phyloP scores from a whole-genome alignment of 202 grass and related monocot genomes.

The Carex arenaria region DNA sequence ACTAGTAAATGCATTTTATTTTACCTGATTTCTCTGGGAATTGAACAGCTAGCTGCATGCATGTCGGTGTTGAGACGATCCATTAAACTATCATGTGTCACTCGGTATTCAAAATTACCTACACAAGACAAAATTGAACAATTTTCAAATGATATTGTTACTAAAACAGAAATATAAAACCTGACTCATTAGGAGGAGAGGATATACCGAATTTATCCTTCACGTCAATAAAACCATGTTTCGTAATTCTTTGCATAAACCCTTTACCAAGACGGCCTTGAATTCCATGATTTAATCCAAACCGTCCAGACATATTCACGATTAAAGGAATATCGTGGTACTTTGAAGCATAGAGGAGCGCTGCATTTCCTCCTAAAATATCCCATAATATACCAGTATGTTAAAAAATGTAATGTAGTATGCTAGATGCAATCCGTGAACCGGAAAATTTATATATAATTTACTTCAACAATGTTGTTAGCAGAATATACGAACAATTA shows the following conservation, averaged over 20 bases:
- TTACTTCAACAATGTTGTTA: background rate
- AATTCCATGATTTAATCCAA: conserved; percentile 74
- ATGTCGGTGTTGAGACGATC: conserved; percentile 70
- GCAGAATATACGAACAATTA: background rate
- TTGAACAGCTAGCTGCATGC: conserved; percentile 55
- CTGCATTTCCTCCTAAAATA: conserved; percentile 71
- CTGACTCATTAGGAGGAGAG: background rate
- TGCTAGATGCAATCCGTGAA: background rate
- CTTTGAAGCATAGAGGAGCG: conserved; percentile 77
- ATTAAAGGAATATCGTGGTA: conserved; percentile 42
- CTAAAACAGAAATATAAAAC: background rate
- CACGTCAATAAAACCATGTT: conserved; percentile 72
- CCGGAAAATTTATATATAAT: background rate
- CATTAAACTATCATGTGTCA: conserved; percentile 52
- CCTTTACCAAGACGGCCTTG: conserved; percentile 65
- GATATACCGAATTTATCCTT: conserved; percentile 63
- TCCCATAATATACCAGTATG: background rate
- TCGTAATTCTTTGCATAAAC: conserved; percentile 67
- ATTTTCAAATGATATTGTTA: background rate
- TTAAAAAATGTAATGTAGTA: background rate
- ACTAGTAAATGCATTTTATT: conserved; percentile 6
- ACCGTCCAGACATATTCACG: conserved; percentile 75
- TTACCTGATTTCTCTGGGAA: conserved; percentile 65
- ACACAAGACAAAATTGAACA: conserved; percentile 9
- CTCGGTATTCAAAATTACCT: conserved; percentile 58